Evolutionary conservation across 192 early-diverging fungal species (phyloP).

Genomic region (Mortierella antarctica): DNA sequence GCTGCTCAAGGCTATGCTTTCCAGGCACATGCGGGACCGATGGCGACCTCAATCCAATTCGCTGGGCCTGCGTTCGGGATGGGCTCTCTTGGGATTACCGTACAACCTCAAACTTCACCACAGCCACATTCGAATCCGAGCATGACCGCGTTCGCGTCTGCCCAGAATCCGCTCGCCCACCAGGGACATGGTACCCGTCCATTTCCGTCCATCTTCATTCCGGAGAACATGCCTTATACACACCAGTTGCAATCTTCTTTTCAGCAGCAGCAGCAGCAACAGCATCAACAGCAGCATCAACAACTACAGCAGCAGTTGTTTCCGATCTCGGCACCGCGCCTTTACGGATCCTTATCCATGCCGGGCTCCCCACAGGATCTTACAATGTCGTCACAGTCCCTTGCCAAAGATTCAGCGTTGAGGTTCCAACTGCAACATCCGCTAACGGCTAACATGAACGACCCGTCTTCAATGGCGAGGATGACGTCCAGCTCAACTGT

Average conservation of each 20-base stretch:
- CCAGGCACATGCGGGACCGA: not conserved
- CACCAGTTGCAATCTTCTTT: slow-evolving; percentile 8
- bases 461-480: too few relatives aligned
- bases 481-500: too few relatives aligned
- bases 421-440: too few relatives aligned
- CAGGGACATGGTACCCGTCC: not conserved
- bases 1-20: not conserved
- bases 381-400: too few relatives aligned
- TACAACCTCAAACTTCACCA: not conserved
- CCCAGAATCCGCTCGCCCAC: too few relatives aligned
- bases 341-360: not conserved
- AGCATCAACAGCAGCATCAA: slow-evolving; percentile 35
- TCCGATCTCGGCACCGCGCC: not conserved
- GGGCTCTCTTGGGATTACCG: slow-evolving; percentile 15
- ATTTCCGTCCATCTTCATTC: slow-evolving; percentile 19
- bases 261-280: slow-evolving; percentile 24
- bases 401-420: too few relatives aligned
- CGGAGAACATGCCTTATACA: slow-evolving; percentile 7
- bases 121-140: slow-evolving; percentile 10
- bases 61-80: slow-evolving; percentile 14
- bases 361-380: too few relatives aligned
- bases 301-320: slow-evolving; percentile 1
- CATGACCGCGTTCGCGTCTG: not conserved
- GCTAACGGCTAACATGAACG: too few relatives aligned
- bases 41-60: slow-evolving; percentile 17